Evolutionary conservation across 139 green algal genomes (phyloP).

Genomic region (Ulvella scutata): DNA sequence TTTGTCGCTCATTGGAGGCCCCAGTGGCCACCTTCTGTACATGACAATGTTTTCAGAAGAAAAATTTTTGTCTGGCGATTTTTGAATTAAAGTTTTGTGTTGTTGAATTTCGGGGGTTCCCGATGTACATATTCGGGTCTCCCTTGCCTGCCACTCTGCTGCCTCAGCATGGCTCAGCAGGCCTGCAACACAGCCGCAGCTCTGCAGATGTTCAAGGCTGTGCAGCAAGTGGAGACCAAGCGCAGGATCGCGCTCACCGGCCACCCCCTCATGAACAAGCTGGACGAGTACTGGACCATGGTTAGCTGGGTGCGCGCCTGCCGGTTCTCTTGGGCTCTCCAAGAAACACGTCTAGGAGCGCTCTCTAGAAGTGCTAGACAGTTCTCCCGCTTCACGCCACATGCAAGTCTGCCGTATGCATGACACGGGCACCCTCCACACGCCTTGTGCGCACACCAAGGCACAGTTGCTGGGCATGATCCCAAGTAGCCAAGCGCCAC

Average conservation of each 20-base stretch:
- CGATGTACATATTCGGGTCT: background rate
- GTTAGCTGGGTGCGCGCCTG: too few species aligned
- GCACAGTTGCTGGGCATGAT: too few species aligned
- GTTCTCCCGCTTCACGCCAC: too few species aligned
- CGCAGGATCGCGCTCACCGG: background rate
- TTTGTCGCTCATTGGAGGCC: background rate
- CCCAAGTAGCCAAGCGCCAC: too few species aligned
- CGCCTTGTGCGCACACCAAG: too few species aligned
- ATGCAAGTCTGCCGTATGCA: too few species aligned
- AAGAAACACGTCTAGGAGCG: too few species aligned
- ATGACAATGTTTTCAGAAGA: background rate
- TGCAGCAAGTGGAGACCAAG: background rate
- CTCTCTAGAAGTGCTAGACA: too few species aligned
- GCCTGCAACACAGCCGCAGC: background rate
- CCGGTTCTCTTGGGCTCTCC: too few species aligned
- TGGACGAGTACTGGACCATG: background rate
- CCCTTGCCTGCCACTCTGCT: background rate
- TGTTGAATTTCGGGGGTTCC: background rate
- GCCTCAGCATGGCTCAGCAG: background rate
- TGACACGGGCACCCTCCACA: too few species aligned
- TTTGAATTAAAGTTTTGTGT: too few species aligned
- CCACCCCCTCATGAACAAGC: background rate
- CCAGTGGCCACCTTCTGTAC: background rate
- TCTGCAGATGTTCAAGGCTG: constrained; percentile 1
- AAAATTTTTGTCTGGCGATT: too few species aligned